These are phyloP conservation scores for Colletotrichum aenigma DNA, from an alignment of 2,329 filamentous ascomycete genomes.

Conservation along the genomic window DNA sequence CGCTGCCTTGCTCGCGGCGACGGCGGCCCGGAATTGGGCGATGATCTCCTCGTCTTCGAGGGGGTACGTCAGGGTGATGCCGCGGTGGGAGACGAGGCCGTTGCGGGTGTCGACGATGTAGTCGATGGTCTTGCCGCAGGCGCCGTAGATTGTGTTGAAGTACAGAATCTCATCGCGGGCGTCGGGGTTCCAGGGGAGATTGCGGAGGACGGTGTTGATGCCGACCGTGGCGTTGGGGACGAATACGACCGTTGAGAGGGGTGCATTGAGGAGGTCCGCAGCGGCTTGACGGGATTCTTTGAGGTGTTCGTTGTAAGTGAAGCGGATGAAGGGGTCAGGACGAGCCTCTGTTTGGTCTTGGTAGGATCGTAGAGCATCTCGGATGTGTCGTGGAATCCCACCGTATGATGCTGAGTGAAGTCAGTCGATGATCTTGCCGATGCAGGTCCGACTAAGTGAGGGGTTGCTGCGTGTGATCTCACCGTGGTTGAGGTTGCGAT, in stretches of 20 bases:
- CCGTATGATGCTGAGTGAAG: constrained; percentile 73
- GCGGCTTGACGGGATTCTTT: constrained; percentile 68
- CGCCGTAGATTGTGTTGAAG: constrained; percentile 80
- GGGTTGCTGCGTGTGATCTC: constrained; percentile 9
- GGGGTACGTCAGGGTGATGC: constrained; percentile 71
- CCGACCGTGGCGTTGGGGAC: constrained; percentile 82
- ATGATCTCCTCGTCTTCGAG: constrained; percentile 72
- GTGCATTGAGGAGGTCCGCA: constrained; percentile 69
- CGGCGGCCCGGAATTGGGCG: constrained; percentile 60
- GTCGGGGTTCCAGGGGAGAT: constrained; percentile 68
- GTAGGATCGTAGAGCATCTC: constrained; percentile 62
- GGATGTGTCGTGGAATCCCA: constrained; percentile 69
- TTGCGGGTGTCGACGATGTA: constrained; percentile 71
- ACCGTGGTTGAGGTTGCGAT: constrained; percentile 82
- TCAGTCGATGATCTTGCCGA: constrained; percentile 17
- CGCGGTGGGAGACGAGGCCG: constrained; percentile 45
- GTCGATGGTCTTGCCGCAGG: constrained; percentile 74
- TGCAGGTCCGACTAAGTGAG: neutral
- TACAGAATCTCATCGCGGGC: constrained; percentile 80
- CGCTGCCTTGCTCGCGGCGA: constrained; percentile 53
- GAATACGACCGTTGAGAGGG: constrained; percentile 72
- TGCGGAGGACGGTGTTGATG: constrained; percentile 80
- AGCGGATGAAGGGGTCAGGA: constrained; percentile 80
- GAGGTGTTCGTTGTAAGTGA: constrained; percentile 65
- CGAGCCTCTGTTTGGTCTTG: constrained; percentile 69